Percentiles rank a stretch among this genome's conserved stretches.
Conservation (phyloP, 139 green algal genomes). For the Mesostigma viride region DNA sequence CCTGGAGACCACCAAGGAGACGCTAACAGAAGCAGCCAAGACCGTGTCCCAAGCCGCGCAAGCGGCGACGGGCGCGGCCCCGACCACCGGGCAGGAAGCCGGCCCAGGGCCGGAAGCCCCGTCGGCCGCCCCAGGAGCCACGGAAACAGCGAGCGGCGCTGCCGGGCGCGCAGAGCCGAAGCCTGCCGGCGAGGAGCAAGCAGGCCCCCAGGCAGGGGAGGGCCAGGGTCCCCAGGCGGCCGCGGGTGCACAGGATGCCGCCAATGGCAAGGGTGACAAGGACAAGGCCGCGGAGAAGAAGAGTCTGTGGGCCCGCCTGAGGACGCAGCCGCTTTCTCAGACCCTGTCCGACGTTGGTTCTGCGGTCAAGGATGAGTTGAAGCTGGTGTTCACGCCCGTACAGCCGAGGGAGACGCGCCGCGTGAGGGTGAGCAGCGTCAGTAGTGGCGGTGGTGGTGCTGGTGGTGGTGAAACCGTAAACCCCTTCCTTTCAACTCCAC, state of each 20-base stretch:
- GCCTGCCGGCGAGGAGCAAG: not conserved
- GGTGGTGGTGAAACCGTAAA: no score
- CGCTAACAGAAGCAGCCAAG: no score
- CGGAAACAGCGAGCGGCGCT: not conserved
- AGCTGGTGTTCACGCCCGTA: not conserved
- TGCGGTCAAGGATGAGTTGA: not conserved
- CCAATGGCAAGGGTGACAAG: not conserved
- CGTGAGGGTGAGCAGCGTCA: not conserved
- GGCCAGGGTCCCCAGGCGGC: not conserved
- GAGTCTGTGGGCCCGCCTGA: not conserved
- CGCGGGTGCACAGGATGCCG: not conserved
- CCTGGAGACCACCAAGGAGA: no score
- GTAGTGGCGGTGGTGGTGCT: not conserved
- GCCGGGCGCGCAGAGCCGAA: not conserved
- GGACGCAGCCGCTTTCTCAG: not conserved
- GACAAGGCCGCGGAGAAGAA: no score
- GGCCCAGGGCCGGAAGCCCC: no score
- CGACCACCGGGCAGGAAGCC: no score
- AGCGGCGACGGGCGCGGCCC: no score
- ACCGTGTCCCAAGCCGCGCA: no score
- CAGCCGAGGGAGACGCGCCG: not conserved
- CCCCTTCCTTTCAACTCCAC: no score
- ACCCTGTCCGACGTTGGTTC: not conserved
- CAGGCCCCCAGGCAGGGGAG: not conserved
- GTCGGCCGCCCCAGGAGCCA: no score